These are phyloP conservation scores for Amniculicola lignicola DNA, from an alignment of 495 filamentous ascomycete species.

Conservation along the genomic window DNA sequence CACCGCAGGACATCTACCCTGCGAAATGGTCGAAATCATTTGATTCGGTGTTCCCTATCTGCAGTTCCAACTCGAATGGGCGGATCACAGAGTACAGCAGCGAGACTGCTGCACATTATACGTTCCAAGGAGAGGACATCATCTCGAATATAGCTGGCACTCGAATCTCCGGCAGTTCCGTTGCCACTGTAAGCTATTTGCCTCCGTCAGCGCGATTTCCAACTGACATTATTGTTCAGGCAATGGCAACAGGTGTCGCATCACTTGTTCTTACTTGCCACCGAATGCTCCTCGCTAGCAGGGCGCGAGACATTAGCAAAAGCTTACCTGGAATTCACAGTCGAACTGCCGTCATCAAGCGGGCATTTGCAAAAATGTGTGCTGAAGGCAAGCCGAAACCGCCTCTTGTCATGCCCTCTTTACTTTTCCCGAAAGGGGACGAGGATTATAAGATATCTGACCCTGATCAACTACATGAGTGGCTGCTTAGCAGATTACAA, in stretches of 20 bases:
- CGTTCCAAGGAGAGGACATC: slow-evolving; percentile 9
- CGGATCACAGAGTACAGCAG: slow-evolving; percentile 4
- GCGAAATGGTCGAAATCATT: neutral
- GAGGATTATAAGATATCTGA: neutral
- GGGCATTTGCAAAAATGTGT: neutral
- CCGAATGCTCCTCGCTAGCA: neutral
- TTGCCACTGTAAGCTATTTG: no score
- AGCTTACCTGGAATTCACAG: neutral
- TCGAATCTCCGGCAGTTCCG: neutral
- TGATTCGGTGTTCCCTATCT: neutral
- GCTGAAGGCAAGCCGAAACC: neutral
- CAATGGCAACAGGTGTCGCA: slow-evolving; percentile 10
- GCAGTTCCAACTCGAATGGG: neutral
- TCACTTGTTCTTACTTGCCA: slow-evolving; percentile 6
- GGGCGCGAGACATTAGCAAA: neutral
- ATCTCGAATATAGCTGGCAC: neutral
- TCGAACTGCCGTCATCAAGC: neutral
- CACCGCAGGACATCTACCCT: slow-evolving; percentile 1
- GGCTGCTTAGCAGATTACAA: no score
- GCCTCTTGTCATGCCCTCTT: neutral
- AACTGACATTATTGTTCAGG: no score
- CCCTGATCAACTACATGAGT: neutral
- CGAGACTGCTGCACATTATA: slow-evolving; percentile 1
- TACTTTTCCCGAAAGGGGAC: neutral
- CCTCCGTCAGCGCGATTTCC: no score